A percentile compares a stretch with the other conserved stretches of the same genome.
Evolutionary conservation across 306 rosid genomes (phyloP).

Genomic region (Prinsepia uniflora): DNA sequence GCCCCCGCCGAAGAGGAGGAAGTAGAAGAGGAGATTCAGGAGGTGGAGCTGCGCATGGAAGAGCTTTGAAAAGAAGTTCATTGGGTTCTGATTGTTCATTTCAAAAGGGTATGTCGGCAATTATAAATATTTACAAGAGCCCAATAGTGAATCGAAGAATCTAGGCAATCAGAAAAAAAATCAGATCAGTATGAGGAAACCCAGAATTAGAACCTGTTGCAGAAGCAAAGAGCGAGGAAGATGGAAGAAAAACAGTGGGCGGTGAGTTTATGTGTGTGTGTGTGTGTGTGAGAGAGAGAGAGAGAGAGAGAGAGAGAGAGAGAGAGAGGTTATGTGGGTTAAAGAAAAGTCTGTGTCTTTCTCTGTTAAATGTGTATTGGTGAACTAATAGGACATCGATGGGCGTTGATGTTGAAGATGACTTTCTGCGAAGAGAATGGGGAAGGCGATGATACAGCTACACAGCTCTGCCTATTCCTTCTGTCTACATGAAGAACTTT

Average conservation of each 20-base stretch:
- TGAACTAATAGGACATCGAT: background rate
- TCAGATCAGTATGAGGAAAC: background rate
- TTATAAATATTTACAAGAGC: background rate
- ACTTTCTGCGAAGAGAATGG: too few relatives aligned
- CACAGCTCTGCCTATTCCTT: too few relatives aligned
- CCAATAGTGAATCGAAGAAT: background rate
- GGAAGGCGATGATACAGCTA: too few relatives aligned
- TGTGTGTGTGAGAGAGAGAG: too few relatives aligned
- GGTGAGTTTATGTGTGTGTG: background rate
- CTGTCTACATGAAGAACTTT: too few relatives aligned
- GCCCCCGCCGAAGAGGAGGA: constrained; percentile 52
- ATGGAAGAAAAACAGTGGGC: background rate
- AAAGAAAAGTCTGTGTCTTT: background rate
- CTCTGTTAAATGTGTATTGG: background rate
- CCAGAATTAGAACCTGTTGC: background rate
- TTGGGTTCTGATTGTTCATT: constrained; percentile 20
- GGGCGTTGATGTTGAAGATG: too few relatives aligned
- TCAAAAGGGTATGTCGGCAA: background rate
- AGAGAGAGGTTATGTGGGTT: background rate
- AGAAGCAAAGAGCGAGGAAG: background rate
- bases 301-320: too few relatives aligned
- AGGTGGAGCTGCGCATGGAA: constrained; percentile 40
- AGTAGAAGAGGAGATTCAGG: constrained; percentile 35
- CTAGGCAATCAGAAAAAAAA: background rate
- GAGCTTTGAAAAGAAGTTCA: constrained; percentile 37